These are phyloP conservation scores for Colletotrichum abscissum DNA, from an alignment of 2,329 filamentous ascomycete species.

Conservation along the genomic window DNA sequence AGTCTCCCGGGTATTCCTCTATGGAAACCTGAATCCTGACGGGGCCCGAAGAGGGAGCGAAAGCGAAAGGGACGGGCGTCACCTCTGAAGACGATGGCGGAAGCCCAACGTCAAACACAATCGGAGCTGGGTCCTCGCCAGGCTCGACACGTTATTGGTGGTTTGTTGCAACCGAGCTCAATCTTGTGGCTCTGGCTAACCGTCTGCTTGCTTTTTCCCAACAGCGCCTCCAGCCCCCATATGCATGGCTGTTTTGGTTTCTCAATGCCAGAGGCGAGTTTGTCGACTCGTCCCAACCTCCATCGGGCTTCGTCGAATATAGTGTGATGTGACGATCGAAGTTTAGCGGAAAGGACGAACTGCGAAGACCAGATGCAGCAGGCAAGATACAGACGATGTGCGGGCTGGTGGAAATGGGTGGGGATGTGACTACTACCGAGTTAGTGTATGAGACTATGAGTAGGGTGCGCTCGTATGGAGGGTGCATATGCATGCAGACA, in stretches of 20 bases:
- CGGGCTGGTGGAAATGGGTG: not conserved
- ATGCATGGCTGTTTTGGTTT: not conserved
- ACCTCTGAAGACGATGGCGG: not conserved
- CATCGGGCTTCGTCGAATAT: not conserved
- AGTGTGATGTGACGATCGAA: constrained; percentile 2
- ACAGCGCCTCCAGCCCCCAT: constrained; percentile 1
- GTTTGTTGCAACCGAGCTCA: constrained; percentile 16
- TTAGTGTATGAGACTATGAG: not conserved
- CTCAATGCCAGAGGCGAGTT: not conserved
- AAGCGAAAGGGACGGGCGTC: constrained; percentile 16
- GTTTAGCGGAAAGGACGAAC: not conserved
- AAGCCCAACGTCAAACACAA: not conserved
- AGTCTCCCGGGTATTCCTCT: constrained; percentile 10
- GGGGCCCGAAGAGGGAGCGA: not conserved
- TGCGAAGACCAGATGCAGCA: not conserved
- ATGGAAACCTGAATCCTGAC: not conserved
- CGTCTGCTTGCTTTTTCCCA: constrained; percentile 19
- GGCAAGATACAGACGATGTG: not conserved
- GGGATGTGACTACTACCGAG: not conserved
- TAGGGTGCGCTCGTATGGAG: not conserved
- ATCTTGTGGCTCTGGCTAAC: constrained; percentile 2
- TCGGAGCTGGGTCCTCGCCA: constrained; percentile 31
- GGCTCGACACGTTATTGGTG: constrained; percentile 26
- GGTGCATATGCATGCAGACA: constrained; percentile 6
- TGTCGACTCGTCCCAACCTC: constrained; percentile 9